Base-by-base conservation (phyloP, 192 early-diverging fungal genomes). In the Backusella luteola region DNA sequence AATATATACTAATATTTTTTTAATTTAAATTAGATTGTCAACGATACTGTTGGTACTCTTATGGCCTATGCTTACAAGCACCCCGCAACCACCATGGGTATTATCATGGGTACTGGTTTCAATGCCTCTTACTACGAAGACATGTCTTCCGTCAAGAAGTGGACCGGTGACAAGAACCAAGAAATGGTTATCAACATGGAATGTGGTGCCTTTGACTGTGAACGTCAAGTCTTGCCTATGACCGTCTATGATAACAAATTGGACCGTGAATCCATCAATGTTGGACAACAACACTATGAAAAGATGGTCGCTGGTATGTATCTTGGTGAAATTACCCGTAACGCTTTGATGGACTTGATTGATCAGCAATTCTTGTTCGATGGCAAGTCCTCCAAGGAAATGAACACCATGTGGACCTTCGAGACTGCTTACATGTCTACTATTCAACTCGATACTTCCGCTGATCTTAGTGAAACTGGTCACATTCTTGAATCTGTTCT, bases 291-390 rank as follows among this genome's bases (percentile, higher is more conserved):
- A 83, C 88, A 92, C 35, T 96, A 93, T 73, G 96, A 97, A 84
- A 99, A 99, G 86, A 88, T 96, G 85, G 95, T 99, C 66, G 94
- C 95, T 23, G 96, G 96, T 32, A 90, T 97, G 86, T 99, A 97
- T 80, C 87, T 99, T 34, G 97, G 97, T 77, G 96, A 98, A 75
- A 89, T 99, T 56, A 83, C 86, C 1, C 92, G 96, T 32, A 91
- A 92, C 69, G 87, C 93, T 67, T 69, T 96, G 21, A 73, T 96
- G 49, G 85, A 95, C 53, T 84, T 99, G 49, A 88, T 96, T 35
- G 92, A 94, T 76, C 91, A 88, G 70, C 87, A 87, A 26, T 80
- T 94, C 38, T 82, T 98, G 26, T 97, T 97, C 78, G 68, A 80
- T 49, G 94, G 94, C 46, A 73, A 84, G 21, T 88, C 85, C 59